phyloP scores from a whole-genome alignment of 2,329 filamentous ascomycete genomes.

The Cryphonectria naterciae region DNA sequence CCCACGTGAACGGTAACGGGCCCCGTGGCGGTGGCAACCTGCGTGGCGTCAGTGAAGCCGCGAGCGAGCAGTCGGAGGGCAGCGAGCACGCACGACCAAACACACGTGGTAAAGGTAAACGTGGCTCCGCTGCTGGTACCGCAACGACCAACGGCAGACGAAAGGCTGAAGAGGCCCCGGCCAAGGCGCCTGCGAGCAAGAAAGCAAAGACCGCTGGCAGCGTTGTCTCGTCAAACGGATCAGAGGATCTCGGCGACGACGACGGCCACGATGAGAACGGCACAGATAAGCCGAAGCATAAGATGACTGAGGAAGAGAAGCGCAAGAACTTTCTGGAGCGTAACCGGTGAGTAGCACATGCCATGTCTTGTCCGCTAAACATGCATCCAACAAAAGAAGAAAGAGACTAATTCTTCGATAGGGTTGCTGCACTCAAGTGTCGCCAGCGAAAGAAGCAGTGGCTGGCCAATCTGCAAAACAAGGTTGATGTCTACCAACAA shows the following conservation, averaged over 20 bases:
- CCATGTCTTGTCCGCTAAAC: neutral
- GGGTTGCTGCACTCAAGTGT: slow-evolving; percentile 94
- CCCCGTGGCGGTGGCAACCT: slow-evolving; percentile 49
- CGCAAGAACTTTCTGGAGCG: slow-evolving; percentile 96
- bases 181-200: slow-evolving; percentile 69
- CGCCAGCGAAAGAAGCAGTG: slow-evolving; percentile 99
- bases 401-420: slow-evolving; percentile 41
- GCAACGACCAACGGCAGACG: slow-evolving; percentile 67
- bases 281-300: slow-evolving; percentile 65
- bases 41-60: slow-evolving; percentile 67
- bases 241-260: slow-evolving; percentile 47
- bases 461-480: slow-evolving; percentile 90
- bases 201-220: slow-evolving; percentile 65
- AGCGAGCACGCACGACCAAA: slow-evolving; percentile 69
- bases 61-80: slow-evolving; percentile 73
- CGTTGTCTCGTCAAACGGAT: slow-evolving; percentile 34
- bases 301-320: slow-evolving; percentile 99
- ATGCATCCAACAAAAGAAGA: too few species aligned
- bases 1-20: slow-evolving; percentile 52
- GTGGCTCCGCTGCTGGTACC: slow-evolving; percentile 49
- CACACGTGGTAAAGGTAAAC: slow-evolving; percentile 71
- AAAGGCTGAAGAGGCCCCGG: slow-evolving; percentile 71
- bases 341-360: slow-evolving; percentile 71
- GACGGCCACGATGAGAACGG: slow-evolving; percentile 62
- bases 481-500: slow-evolving; percentile 88